These are phyloP conservation scores for Clitopilus passeckerianus DNA, from an alignment of 768 basidiomycete genomes.

Conservation along the genomic window DNA sequence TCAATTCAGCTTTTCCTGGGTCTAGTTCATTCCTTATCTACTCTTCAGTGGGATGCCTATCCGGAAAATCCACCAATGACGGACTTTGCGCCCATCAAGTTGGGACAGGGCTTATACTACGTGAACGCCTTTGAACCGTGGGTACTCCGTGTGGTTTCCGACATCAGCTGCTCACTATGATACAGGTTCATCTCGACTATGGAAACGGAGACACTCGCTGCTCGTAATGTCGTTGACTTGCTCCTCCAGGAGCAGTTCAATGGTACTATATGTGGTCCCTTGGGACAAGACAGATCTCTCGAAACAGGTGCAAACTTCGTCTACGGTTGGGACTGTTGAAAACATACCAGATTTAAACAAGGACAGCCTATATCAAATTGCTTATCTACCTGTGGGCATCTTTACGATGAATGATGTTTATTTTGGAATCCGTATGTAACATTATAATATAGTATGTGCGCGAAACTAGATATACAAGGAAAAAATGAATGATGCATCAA, in stretches of 20 bases:
- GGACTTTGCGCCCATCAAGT: conserved; percentile 71
- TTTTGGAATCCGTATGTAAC: not conserved
- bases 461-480: not conserved
- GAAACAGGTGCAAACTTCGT: conserved; percentile 34
- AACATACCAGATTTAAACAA: not conserved
- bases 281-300: conserved; percentile 17
- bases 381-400: not conserved
- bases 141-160: conserved; percentile 21
- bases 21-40: not conserved
- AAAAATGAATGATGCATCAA: not conserved
- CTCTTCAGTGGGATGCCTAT: conserved; percentile 71
- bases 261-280: conserved; percentile 60
- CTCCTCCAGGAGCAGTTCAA: conserved; percentile 71
- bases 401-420: not conserved
- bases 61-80: conserved; percentile 65
- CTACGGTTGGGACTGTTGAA: conserved; percentile 75
- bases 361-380: not conserved
- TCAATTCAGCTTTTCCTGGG: not conserved
- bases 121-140: conserved; percentile 90
- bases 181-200: conserved; percentile 81
- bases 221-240: conserved; percentile 79
- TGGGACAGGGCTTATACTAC: conserved; percentile 81
- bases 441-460: not conserved
- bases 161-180: conserved; percentile 1
- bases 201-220: conserved; percentile 87